phyloP scores from a whole-genome alignment of 331 rosid genomes.

The Dryas integrifolia region DNA sequence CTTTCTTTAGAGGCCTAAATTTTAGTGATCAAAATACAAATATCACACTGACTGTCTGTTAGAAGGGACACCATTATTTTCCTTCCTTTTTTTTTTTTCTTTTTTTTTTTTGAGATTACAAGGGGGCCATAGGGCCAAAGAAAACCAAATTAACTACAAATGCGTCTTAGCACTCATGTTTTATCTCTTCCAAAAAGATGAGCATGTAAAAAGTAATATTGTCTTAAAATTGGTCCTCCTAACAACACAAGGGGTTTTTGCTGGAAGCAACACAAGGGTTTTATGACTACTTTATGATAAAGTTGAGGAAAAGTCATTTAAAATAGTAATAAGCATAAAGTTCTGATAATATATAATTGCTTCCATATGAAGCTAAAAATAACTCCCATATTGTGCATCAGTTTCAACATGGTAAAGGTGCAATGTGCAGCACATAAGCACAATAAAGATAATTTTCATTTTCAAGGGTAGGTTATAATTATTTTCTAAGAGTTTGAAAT shows the following conservation, averaged over 20 bases:
- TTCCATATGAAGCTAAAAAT: neutral
- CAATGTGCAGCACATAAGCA: no score
- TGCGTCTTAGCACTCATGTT: no score
- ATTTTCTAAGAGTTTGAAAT: no score
- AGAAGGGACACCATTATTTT: no score
- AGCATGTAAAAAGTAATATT: constrained; percentile 15
- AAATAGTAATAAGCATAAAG: no score
- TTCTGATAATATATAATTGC: neutral
- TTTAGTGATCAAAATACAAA: constrained; percentile 16
- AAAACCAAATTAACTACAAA: no score
- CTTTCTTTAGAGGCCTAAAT: neutral
- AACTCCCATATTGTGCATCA: neutral
- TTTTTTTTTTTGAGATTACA: no score
- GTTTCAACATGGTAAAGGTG: neutral
- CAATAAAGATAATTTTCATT: neutral
- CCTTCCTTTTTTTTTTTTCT: no score
- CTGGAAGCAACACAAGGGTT: neutral
- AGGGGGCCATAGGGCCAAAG: no score
- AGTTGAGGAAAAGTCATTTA: neutral
- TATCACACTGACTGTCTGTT: no score
- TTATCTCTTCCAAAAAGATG: constrained; percentile 4
- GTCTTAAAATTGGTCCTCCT: constrained; percentile 5
- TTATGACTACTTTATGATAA: constrained; percentile 4
- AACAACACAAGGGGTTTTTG: neutral
- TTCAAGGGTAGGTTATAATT: neutral